Evolutionary conservation across 768 basidiomycete genomes (phyloP), one percentile per base, ranked within the genome.

Genomic region (Pleurotus giganteus): DNA sequence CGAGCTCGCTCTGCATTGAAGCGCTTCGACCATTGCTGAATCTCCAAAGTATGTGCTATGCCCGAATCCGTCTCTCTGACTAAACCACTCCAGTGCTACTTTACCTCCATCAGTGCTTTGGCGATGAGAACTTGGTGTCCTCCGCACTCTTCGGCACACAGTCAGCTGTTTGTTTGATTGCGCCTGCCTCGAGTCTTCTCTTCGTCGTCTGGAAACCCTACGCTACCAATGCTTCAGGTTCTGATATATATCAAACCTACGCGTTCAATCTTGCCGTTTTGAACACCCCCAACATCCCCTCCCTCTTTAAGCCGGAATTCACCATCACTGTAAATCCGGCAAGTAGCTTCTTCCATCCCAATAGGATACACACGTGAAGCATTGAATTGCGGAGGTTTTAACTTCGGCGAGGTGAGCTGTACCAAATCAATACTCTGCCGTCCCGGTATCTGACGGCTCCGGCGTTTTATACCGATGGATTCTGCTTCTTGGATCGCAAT

Each of bases 401-500:
- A 23, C 17, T 27, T 23, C 43, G 23, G 43, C n/a, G 46, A 29
- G 11, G 28, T 27, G 13, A 24, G 21, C 15, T 47, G 13, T 47
- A 11, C 46, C 24, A 47, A 45, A 45, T 27, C 23, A 47, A 47
- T 47, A 47, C 7, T 32, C 17, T 21, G 34, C 31, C 49, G 44
- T 45, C 27, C 44, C 44, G 21, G 44, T 17, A 24, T 51, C 49
- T 51, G 32, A 51, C 23, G 24, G 32, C 15, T 39, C 49, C 49
- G 49, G 49, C 49, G 31, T 34, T 51, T 51, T 51, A 51, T 37
- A 36, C 49, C 49, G 49, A 34, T 45, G n/a, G 19, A 17, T 24
- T 51, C 19, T 51, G 49, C 34, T 51, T 51, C 49, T 51, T 51
- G 44, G 32, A 36, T 51, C 49, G 21, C 37, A 47, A 26, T 47